Conservation (phyloP, 2,329 filamentous ascomycete genomes). For the Neoascochyta sp. region DNA sequence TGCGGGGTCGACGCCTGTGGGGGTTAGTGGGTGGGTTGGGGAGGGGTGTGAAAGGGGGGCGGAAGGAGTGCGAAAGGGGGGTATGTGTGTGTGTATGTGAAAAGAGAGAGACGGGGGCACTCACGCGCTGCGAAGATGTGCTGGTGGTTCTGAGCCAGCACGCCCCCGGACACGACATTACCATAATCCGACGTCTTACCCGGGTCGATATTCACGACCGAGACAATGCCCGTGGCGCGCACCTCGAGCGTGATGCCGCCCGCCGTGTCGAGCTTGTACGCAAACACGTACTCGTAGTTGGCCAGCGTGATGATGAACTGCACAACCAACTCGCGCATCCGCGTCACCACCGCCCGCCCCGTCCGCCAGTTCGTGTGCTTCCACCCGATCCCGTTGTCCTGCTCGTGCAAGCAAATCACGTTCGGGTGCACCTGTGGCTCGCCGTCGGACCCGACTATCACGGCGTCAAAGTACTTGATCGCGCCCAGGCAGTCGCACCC, state of each 20-base stretch:
- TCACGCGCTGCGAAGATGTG: conserved; percentile 56
- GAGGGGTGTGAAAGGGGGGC: conserved; percentile 8
- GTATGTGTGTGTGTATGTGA: too few relatives aligned
- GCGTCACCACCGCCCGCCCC: conserved; percentile 57
- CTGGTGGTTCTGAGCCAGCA: conserved; percentile 66
- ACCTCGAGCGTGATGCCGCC: conserved; percentile 60
- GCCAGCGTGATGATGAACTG: conserved; percentile 66
- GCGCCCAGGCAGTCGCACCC: conserved; percentile 67
- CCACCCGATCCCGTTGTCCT: conserved; percentile 66
- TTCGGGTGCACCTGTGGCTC: conserved; percentile 54
- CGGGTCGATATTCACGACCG: conserved; percentile 57
- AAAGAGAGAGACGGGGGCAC: conserved; percentile 2
- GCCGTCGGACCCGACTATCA: conserved; percentile 54
- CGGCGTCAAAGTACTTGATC: conserved; percentile 62
- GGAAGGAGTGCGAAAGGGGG: too few relatives aligned
- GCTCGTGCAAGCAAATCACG: conserved; percentile 66
- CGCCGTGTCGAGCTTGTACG: conserved; percentile 61
- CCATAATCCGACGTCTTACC: conserved; percentile 54
- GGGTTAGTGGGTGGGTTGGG: neutral
- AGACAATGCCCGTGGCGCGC: conserved; percentile 64
- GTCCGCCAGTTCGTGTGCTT: conserved; percentile 69
- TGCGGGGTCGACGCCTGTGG: conserved; percentile 60
- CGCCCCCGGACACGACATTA: conserved; percentile 61
- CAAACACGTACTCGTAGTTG: conserved; percentile 69
- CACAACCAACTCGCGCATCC: conserved; percentile 60